Evolutionary conservation across 345 rosid species (phyloP).

Genomic region (Populus euphratica): DNA sequence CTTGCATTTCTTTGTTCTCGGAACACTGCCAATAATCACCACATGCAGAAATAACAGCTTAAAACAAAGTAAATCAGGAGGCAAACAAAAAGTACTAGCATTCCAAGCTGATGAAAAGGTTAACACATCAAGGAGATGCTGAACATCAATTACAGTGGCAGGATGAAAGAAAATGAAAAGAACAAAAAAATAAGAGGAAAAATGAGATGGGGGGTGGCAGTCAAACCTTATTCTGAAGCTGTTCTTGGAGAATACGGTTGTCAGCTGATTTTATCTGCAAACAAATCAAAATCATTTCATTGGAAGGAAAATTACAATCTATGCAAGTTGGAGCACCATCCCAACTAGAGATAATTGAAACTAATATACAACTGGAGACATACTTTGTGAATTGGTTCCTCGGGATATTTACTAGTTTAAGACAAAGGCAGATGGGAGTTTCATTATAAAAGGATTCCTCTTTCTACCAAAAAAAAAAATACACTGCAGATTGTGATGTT

Average conservation of each 20-base stretch:
- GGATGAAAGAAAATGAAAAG: background rate
- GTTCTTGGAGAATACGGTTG: constrained; percentile 96
- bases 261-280: constrained; percentile 94
- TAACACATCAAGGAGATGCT: constrained; percentile 1
- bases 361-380: background rate
- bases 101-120: background rate
- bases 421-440: background rate
- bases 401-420: background rate
- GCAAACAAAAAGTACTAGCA: background rate
- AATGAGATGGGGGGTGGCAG: background rate
- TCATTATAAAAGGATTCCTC: background rate
- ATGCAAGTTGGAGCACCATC: background rate
- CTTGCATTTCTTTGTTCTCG: constrained; percentile 77
- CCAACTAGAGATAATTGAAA: background rate
- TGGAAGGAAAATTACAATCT: background rate
- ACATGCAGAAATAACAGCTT: constrained; percentile 2
- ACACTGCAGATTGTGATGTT: background rate
- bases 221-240: constrained; percentile 79
- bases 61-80: background rate
- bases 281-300: constrained; percentile 25
- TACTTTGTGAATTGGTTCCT: background rate
- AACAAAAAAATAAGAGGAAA: background rate
- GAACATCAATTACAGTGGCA: background rate
- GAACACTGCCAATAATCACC: constrained; percentile 50
- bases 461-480: background rate